Evolutionary conservation across 176 grass and related monocot genomes (phyloP).

Genomic region (Secale cereale): DNA sequence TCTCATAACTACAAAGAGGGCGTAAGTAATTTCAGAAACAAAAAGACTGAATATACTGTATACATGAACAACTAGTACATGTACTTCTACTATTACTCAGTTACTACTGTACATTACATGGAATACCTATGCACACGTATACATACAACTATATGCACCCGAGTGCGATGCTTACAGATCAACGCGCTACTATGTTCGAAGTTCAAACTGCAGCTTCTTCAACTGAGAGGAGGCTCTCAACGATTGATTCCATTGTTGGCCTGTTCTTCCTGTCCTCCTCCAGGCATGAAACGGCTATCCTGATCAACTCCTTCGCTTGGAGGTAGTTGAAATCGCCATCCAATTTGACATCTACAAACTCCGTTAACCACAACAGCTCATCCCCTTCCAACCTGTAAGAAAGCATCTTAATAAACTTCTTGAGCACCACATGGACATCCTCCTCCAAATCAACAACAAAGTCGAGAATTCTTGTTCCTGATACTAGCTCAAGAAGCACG

Average conservation of each 20-base stretch:
- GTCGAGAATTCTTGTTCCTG: slow-evolving; percentile 27
- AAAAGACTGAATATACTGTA: background rate
- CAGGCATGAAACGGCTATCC: slow-evolving; percentile 38
- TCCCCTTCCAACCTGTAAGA: slow-evolving; percentile 2
- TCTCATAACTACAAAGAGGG: background rate
- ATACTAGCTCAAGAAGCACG: slow-evolving; percentile 36
- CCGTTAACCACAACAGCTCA: slow-evolving; percentile 28
- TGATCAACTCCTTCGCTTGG: slow-evolving; percentile 26
- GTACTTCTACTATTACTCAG: background rate
- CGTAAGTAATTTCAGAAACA: background rate
- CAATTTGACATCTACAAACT: slow-evolving; percentile 38
- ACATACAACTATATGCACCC: no score
- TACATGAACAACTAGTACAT: background rate
- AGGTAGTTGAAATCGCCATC: slow-evolving; percentile 12
- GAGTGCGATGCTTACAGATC: no score
- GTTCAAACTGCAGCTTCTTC: background rate
- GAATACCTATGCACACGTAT: background rate
- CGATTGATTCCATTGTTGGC: slow-evolving; percentile 47
- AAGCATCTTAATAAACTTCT: slow-evolving; percentile 33
- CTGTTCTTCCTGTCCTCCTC: slow-evolving; percentile 43
- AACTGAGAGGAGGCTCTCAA: slow-evolving; percentile 30
- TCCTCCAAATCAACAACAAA: slow-evolving; percentile 18
- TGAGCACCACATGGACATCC: slow-evolving; percentile 19
- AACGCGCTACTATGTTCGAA: background rate
- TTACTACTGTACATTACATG: background rate